Conservation (phyloP, 257 asterid genomes). For the Leptodermis oblonga region DNA sequence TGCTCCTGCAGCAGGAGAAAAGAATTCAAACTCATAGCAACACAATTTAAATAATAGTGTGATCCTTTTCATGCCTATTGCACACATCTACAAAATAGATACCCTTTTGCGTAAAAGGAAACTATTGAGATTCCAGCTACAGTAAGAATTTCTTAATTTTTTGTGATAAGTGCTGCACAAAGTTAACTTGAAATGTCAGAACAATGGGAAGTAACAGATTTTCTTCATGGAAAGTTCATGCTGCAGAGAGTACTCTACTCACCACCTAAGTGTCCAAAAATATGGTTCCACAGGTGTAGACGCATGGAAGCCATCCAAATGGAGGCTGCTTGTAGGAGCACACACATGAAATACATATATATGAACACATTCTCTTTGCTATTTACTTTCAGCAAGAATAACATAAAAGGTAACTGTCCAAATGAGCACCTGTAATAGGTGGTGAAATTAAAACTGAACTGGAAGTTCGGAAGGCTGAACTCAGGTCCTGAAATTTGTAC, state of each 20-base stretch:
- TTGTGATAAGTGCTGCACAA: neutral
- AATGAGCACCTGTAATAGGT: neutral
- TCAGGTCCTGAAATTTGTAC: neutral
- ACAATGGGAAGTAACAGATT: neutral
- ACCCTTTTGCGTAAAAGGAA: neutral
- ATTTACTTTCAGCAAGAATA: neutral
- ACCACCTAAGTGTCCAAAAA: neutral
- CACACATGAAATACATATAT: too few relatives aligned
- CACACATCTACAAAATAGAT: neutral
- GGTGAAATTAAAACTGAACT: neutral
- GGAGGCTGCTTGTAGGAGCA: too few relatives aligned
- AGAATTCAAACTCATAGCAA: neutral
- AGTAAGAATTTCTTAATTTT: too few relatives aligned
- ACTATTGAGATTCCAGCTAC: neutral
- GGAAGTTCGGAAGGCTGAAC: neutral
- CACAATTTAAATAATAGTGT: neutral
- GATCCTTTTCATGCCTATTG: too few relatives aligned
- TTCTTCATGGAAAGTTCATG: neutral
- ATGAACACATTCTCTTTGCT: neutral
- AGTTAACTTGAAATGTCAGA: neutral
- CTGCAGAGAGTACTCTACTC: too few relatives aligned
- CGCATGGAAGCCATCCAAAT: too few relatives aligned
- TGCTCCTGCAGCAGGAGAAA: too few relatives aligned
- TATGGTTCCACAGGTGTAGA: too few relatives aligned
- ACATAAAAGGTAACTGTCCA: neutral